A percentile compares a stretch with the other conserved stretches of the same genome.
Evolutionary conservation across 257 asterid genomes (phyloP).

Genomic region (Thymus quinquecostatus): DNA sequence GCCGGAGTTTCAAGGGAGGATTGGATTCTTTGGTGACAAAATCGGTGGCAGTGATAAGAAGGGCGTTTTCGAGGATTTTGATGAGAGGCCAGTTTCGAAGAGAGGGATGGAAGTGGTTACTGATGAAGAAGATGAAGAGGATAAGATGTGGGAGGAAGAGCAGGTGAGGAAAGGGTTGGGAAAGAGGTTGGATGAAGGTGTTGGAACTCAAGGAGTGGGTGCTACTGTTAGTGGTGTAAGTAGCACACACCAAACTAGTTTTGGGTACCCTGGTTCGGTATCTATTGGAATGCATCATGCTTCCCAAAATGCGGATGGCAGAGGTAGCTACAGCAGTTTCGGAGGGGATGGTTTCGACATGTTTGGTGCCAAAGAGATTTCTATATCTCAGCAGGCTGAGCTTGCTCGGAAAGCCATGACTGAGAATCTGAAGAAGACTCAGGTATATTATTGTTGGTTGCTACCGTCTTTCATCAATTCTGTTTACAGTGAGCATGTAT

Average conservation of each 20-base stretch:
- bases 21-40: constrained; percentile 83
- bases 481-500: neutral
- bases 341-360: constrained; percentile 57
- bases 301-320: constrained; percentile 37
- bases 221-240: constrained; percentile 39
- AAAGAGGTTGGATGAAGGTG: constrained; percentile 78
- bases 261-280: constrained; percentile 42
- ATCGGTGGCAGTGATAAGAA: constrained; percentile 54
- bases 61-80: constrained; percentile 90
- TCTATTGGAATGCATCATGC: constrained; percentile 49
- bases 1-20: constrained; percentile 84
- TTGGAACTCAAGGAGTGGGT: constrained; percentile 50
- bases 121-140: constrained; percentile 86
- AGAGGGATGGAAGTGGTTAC: constrained; percentile 41
- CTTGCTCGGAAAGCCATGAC: constrained; percentile 74
- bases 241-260: constrained; percentile 44
- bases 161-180: constrained; percentile 96
- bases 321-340: constrained; percentile 44
- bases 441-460: constrained; percentile 43
- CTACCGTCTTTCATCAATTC: constrained; percentile 5
- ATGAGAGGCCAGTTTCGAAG: constrained; percentile 55
- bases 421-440: constrained; percentile 63
- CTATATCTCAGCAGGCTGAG: constrained; percentile 81
- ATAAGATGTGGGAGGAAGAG: constrained; percentile 96
- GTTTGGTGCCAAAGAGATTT: constrained; percentile 51